Percentiles rank a stretch among this genome's conserved stretches.
Evolutionary conservation across 2,329 filamentous ascomycete genomes (phyloP).

Genomic region (Allantophomopsis cytisporea): DNA sequence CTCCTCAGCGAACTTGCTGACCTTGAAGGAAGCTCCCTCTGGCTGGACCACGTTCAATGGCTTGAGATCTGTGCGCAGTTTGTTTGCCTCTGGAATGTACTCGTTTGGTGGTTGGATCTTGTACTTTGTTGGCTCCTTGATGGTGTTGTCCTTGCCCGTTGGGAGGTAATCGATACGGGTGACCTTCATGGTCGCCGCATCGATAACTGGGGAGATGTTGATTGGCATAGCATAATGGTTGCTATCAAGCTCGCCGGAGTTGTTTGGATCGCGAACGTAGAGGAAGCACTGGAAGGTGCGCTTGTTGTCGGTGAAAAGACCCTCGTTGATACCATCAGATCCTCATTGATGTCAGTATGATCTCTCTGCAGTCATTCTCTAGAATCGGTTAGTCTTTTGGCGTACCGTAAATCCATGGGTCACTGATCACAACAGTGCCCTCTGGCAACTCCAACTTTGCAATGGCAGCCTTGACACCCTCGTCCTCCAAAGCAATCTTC

Average conservation of each 20-base stretch:
- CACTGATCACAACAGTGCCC: constrained; percentile 41
- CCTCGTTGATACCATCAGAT: constrained; percentile 34
- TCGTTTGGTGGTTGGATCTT: constrained; percentile 43
- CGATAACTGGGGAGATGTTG: constrained; percentile 51
- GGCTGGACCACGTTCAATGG: constrained; percentile 51
- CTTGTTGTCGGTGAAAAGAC: constrained; percentile 25
- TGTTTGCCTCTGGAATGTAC: constrained; percentile 50
- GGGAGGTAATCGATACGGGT: constrained; percentile 57
- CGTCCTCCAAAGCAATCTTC: constrained; percentile 36
- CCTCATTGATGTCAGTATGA: constrained; percentile 18
- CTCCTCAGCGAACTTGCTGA: constrained; percentile 32
- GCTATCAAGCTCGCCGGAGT: constrained; percentile 44
- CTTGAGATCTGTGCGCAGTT: constrained; percentile 45
- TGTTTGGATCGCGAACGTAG: constrained; percentile 49
- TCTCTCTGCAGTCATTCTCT: background rate
- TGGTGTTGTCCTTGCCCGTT: constrained; percentile 47
- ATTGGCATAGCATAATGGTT: constrained; percentile 59
- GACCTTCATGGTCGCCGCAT: constrained; percentile 46
- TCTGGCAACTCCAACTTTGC: constrained; percentile 47
- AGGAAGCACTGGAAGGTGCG: constrained; percentile 50
- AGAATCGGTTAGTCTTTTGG: background rate
- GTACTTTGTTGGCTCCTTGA: constrained; percentile 40
- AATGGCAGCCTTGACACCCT: constrained; percentile 42
- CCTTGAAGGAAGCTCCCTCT: constrained; percentile 47
- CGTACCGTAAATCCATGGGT: constrained; percentile 52